Evolutionary conservation across 1,284 basidiomycete genomes (phyloP).

Genomic region (Puccinia horiana): DNA sequence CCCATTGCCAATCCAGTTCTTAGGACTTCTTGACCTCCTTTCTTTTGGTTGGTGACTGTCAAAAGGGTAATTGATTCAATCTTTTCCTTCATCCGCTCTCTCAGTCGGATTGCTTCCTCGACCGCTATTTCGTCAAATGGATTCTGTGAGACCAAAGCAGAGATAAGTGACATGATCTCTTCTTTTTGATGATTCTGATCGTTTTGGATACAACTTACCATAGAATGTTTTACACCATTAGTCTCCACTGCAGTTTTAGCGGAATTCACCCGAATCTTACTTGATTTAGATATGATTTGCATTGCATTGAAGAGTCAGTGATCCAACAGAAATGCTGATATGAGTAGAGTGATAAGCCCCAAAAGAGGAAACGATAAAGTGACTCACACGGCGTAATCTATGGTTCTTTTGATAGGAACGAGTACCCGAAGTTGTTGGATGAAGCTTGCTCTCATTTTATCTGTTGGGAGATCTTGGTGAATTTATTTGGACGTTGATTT

Average conservation of each 20-base stretch:
- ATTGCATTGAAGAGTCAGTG: neutral
- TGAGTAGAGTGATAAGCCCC: no score
- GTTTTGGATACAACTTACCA: constrained; percentile 66
- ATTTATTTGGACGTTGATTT: neutral
- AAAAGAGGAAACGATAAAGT: neutral
- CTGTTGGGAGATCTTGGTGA: neutral
- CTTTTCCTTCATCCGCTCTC: constrained; percentile 72
- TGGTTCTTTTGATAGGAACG: constrained; percentile 78
- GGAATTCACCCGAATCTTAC: constrained; percentile 90
- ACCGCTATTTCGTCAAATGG: constrained; percentile 68
- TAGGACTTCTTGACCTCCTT: constrained; percentile 73
- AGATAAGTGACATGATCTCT: neutral
- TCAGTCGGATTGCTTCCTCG: constrained; percentile 91
- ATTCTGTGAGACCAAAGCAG: constrained; percentile 58
- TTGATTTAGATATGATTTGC: constrained; percentile 58
- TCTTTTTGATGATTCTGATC: neutral
- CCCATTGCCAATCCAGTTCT: constrained; percentile 98
- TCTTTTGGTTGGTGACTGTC: constrained; percentile 86
- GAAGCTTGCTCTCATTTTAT: constrained; percentile 59
- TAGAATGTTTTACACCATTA: constrained; percentile 89
- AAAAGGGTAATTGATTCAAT: constrained; percentile 85
- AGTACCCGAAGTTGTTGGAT: constrained; percentile 68
- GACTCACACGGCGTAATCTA: constrained; percentile 59
- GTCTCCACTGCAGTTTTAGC: constrained; percentile 89
- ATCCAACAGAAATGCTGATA: neutral